Conservation (phyloP, 306 rosid species). For the Trifolium subterraneum region DNA sequence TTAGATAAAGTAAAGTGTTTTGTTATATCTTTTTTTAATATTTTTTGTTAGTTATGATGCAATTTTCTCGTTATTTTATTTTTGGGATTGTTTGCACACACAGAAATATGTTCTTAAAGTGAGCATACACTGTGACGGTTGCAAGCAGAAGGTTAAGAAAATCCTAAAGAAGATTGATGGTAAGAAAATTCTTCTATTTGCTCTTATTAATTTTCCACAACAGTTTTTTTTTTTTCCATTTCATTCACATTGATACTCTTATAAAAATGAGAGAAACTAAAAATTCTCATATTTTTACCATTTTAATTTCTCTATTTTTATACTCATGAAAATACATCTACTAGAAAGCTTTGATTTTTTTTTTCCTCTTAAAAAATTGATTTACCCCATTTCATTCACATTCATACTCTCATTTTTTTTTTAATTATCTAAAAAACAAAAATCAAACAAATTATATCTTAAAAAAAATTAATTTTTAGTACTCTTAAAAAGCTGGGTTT, state of each 20-base stretch:
- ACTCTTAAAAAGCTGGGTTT: no score
- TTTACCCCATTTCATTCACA: no score
- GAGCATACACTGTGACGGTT: conserved; percentile 93
- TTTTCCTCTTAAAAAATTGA: background rate
- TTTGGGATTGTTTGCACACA: conserved; percentile 57
- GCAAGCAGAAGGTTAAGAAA: conserved; percentile 93
- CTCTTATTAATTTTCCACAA: background rate
- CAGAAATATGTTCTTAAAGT: conserved; percentile 96
- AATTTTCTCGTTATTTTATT: conserved; percentile 44
- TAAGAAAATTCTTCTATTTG: conserved; percentile 26
- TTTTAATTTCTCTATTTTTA: background rate
- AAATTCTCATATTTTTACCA: background rate
- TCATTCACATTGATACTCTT: background rate
- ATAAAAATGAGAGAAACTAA: background rate
- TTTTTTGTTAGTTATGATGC: conserved; percentile 1
- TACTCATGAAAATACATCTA: background rate
- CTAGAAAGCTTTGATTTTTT: background rate
- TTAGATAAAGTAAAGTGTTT: conserved; percentile 14
- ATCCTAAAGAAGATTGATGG: conserved; percentile 92
- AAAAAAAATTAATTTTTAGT: no score
- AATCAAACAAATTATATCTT: no score
- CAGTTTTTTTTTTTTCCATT: background rate
- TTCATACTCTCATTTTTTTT: no score
- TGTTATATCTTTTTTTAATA: background rate
- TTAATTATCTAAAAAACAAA: no score